Evolutionary conservation across 1,139 yeast species (phyloP), one percentile per base, ranked within the genome.

Genomic region (Chernovozyma aurita): DNA sequence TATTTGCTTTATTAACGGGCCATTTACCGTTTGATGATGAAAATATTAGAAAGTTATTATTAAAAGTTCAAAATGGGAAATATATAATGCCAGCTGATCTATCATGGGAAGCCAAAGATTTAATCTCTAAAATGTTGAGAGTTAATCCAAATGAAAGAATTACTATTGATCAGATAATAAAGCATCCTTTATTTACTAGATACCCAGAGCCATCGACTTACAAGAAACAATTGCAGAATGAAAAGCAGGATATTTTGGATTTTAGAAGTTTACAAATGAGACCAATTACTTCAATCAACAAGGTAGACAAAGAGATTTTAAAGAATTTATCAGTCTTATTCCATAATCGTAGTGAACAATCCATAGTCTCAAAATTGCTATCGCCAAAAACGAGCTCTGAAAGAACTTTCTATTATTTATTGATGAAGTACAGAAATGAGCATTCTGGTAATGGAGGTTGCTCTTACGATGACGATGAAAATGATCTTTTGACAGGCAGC

Each of bases 1-100:
- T 92, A 35, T 92, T 87, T 65, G 98, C 98, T 1, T 67, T 92
- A 36, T 70, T 92, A 38, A 90, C 97, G 0, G 98, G 98, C 26
- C 92, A 92, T 59, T 69, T 92, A 43, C 98, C 98, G 1, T 94
- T 94, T 58, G 98, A 92, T 61, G 97, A 92, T 60, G 97, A 88
- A 51, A 88, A 88, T 57, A 88, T 92, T 46, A 74, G 97, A 47
- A 81, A 82, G 48, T 67, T 92, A 43, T 69, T 94, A 32, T 66
- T 87, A 48, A 92, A 92, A 57, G 98, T 92, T 24, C 97, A 92
- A 63, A 79, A 80, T 41, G 99, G 98, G 21, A 76, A 78, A 50
- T 92, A 80, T 55, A 71, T 74, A 36, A 87, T 92, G 85, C 97
- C 97, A 14, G 72, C 73, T 27, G 80, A 82, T 39, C 63, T 94